Base-by-base conservation (phyloP, 2,329 filamentous ascomycete species). In the Cryphonectria carpinicola region DNA sequence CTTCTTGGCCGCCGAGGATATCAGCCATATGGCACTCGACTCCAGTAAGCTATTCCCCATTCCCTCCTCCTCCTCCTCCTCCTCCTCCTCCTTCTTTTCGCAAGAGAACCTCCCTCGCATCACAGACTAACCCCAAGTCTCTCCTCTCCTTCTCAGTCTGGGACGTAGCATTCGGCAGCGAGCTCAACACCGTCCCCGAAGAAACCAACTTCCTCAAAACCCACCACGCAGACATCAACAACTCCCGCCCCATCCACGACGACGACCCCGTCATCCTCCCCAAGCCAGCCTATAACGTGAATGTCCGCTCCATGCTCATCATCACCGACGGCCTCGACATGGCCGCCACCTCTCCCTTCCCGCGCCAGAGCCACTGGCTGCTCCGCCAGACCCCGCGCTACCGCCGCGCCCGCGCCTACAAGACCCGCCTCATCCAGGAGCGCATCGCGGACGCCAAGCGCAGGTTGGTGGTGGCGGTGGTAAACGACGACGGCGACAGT, bases 21-120 rank as follows among this genome's bases (percentile, higher is more conserved):
- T 71, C n/a, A 65, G 65, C 6, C 69, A 68, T 32, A 68, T 71
- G 66, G 69, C 69, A 8, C 69, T 71, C 22, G 69, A 71, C 43
- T 68, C 69, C 1, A 71, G 68, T 70, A 67, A 56, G 64, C 13
- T 25, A 17, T 19, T 13, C 1, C n/a, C 39, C 39, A 8, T 7
- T 14, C n/a, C 39, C 39, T n/a, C 19, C 19, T 62, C 22, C 13
- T 28, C 19, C 11, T 6, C 25, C 35, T n/a, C 39, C 13, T 28
- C 58, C 35, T 39, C 37, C 4, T 35, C 28, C 1, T 19, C 58
- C 0, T 37, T 22, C 0, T 37, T 22, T 37, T 37, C 13, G n/a
- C 32, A 62, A 11, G 28, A 19, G 17, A n/a, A 62, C 19, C 32
- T 4, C 32, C 32, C 32, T 4, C 32, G 3, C 58, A 62, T 32